Conservation (phyloP, 306 rosid genomes). For the Dalbergia cochinchinensis region DNA sequence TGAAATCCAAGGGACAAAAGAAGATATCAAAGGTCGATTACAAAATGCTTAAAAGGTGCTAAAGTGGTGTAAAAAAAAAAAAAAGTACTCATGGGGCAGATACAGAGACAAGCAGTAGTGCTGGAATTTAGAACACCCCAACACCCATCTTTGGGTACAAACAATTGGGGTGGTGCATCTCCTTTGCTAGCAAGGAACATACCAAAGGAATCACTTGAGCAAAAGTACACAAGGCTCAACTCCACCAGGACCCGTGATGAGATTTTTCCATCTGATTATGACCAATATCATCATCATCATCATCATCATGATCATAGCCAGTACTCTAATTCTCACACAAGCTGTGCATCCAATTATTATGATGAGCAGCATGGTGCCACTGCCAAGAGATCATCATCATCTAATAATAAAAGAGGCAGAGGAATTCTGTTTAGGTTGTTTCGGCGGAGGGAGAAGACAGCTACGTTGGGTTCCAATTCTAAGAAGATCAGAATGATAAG, state of each 20-base stretch:
- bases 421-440: conserved; percentile 41
- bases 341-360: conserved; percentile 25
- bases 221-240: conserved; percentile 63
- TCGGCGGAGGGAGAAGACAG: conserved; percentile 35
- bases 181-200: conserved; percentile 81
- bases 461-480: conserved; percentile 40
- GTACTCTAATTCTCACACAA: neutral
- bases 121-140: conserved; percentile 79
- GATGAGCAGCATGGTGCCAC: neutral
- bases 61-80: no score
- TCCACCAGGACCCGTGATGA: conserved; percentile 51
- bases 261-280: conserved; percentile 49
- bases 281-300: neutral
- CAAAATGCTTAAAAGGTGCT: no score
- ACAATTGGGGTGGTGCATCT: conserved; percentile 87
- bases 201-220: conserved; percentile 74
- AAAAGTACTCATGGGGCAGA: conserved; percentile 39
- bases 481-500: conserved; percentile 43
- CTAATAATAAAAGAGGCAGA: neutral
- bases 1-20: conserved; percentile 40
- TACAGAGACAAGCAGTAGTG: conserved; percentile 37
- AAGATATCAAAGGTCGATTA: neutral
- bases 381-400: neutral
- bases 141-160: conserved; percentile 71
- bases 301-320: neutral